These are phyloP conservation scores for Carex cristatella DNA, from an alignment of 176 grass and related monocot genomes.

Conservation along the genomic window DNA sequence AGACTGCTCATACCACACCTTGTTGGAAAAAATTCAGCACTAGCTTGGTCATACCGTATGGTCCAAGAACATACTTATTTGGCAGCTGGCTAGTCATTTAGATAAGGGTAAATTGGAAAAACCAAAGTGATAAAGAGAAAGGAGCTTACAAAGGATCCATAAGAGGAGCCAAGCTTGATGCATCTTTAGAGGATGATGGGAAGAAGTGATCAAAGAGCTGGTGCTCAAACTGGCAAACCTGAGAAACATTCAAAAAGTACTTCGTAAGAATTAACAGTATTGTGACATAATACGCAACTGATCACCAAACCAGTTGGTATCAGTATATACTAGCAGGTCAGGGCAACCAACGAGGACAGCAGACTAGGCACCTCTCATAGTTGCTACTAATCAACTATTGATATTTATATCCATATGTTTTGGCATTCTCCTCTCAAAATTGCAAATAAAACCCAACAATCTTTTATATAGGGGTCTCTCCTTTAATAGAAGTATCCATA, in stretches of 20 bases:
- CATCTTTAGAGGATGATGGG: conserved; percentile 73
- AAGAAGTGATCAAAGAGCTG: conserved; percentile 99
- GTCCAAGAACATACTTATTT: not conserved
- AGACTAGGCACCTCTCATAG: not conserved
- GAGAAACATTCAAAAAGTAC: conserved; percentile 36
- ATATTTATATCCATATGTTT: not conserved
- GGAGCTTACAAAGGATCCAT: conserved; percentile 91
- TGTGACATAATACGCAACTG: not conserved
- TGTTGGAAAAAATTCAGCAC: not conserved
- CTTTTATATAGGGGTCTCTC: not conserved
- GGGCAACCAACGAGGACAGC: not conserved
- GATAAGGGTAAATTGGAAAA: not conserved
- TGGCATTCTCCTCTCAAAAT: not conserved
- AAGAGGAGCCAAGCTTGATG: conserved; percentile 72
- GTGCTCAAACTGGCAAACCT: conserved; percentile 99
- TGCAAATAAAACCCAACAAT: not conserved
- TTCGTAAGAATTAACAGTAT: conserved; percentile 19
- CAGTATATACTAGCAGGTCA: not conserved
- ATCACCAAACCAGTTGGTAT: not conserved
- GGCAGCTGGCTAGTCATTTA: not conserved
- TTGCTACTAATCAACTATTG: not conserved
- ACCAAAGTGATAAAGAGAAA: not conserved
- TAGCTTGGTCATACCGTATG: not conserved
- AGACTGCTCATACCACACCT: not conserved
- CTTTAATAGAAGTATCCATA: not conserved